phyloP scores from a whole-genome alignment of 129 eudicot species.

The Flaveria trinervia region DNA sequence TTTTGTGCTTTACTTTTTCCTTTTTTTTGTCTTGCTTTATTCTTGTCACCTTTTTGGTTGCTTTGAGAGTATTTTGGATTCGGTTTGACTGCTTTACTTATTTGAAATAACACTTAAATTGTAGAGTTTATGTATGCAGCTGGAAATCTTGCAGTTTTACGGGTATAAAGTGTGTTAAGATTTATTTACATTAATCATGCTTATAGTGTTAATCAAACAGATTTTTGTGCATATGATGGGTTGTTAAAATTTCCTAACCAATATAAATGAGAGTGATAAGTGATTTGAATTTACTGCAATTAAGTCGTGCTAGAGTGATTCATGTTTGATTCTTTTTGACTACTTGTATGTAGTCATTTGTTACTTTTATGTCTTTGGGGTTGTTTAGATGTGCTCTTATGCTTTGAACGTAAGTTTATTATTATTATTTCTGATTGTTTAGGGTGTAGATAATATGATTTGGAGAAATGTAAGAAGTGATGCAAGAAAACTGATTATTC shows the following conservation, averaged over 20 bases:
- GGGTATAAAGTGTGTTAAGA: no score
- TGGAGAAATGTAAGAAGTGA: background rate
- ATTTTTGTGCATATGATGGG: no score
- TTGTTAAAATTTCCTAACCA: no score
- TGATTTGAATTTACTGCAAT: background rate
- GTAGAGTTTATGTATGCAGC: background rate
- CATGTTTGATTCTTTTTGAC: constrained; percentile 13
- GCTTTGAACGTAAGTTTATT: background rate
- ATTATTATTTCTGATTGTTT: no score
- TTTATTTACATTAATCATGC: no score
- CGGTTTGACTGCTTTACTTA: constrained; percentile 16
- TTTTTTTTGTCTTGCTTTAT: constrained; percentile 1
- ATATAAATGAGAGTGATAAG: no score
- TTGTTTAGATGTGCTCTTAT: background rate
- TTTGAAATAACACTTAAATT: background rate
- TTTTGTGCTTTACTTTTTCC: constrained; percentile 19
- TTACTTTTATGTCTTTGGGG: background rate
- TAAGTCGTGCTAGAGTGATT: background rate
- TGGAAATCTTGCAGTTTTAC: background rate
- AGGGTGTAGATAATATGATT: background rate
- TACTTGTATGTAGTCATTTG: background rate
- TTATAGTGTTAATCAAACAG: no score
- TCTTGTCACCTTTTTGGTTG: constrained; percentile 27
- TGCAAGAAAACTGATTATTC: background rate
- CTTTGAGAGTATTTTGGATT: constrained; percentile 20